Conservation (phyloP, 306 rosid species). For the Inga leiocalycina region DNA sequence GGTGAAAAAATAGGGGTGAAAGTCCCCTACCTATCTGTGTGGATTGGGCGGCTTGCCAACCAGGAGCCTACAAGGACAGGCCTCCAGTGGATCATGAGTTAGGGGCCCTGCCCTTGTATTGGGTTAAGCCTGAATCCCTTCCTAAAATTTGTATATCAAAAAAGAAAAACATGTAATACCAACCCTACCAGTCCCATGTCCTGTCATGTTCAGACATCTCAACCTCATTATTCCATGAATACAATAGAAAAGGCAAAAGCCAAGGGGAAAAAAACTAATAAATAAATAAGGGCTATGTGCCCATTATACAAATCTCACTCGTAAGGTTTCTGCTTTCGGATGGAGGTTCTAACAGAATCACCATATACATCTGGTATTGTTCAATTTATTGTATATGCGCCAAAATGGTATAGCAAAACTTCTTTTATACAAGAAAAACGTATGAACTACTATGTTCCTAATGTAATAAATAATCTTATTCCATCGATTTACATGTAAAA, state of each 20-base stretch:
- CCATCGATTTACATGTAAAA: background rate
- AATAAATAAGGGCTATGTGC: background rate
- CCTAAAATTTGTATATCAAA: too few species aligned
- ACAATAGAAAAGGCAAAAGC: background rate
- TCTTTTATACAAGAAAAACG: background rate
- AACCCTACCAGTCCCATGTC: background rate
- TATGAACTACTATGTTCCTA: background rate
- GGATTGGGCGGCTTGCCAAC: too few species aligned
- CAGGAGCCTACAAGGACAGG: too few species aligned
- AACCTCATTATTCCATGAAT: background rate
- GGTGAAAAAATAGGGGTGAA: too few species aligned
- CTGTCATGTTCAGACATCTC: background rate
- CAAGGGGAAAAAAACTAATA: background rate
- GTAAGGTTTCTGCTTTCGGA: background rate
- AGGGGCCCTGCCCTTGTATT: too few species aligned
- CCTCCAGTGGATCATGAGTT: too few species aligned
- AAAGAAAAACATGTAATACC: constrained; percentile 1
- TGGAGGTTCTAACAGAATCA: background rate
- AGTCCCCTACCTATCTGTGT: too few species aligned
- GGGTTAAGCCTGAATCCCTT: too few species aligned
- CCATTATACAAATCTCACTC: background rate
- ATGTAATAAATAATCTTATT: background rate
- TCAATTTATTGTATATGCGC: background rate
- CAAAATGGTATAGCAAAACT: background rate
- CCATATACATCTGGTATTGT: background rate